Evolutionary conservation across 2,329 filamentous ascomycete species (phyloP).

Genomic region (Mollisiaceae sp.): DNA sequence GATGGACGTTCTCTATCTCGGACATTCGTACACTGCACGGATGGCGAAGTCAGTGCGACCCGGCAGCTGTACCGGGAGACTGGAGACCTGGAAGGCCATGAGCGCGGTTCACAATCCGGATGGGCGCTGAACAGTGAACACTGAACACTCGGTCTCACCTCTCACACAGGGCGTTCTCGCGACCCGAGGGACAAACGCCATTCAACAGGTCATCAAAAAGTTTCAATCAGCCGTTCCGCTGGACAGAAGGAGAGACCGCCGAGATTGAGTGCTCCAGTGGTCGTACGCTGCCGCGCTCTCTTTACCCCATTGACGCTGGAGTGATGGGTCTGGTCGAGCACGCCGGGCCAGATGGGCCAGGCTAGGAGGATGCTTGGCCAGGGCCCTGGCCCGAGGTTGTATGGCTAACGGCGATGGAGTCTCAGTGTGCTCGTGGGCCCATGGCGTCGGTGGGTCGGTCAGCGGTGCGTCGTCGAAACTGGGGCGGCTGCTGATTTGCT

Average conservation of each 20-base stretch:
- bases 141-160: too few species aligned
- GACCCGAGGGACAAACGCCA: slow-evolving; percentile 5
- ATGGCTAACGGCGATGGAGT: not conserved
- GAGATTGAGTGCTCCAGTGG: slow-evolving; percentile 5
- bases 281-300: slow-evolving; percentile 3
- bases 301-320: slow-evolving; percentile 14
- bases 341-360: not conserved
- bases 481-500: slow-evolving; percentile 11
- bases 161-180: slow-evolving; percentile 1
- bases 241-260: slow-evolving; percentile 17
- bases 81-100: slow-evolving; percentile 9
- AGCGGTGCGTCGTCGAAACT: not conserved
- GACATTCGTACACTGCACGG: slow-evolving; percentile 7
- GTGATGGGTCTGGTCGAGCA: not conserved
- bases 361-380: not conserved
- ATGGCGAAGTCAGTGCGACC: slow-evolving; percentile 19
- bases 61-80: slow-evolving; percentile 18
- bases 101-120: not conserved
- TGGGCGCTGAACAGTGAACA: too few species aligned
- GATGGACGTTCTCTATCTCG: not conserved
- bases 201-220: not conserved
- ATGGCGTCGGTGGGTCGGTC: not conserved
- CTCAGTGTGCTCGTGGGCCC: not conserved
- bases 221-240: slow-evolving; percentile 13
- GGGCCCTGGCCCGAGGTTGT: slow-evolving; percentile 8